Evolutionary conservation across 2,329 filamentous ascomycete genomes (phyloP).

Genomic region (Pseudogymnoascus verrucosus): DNA sequence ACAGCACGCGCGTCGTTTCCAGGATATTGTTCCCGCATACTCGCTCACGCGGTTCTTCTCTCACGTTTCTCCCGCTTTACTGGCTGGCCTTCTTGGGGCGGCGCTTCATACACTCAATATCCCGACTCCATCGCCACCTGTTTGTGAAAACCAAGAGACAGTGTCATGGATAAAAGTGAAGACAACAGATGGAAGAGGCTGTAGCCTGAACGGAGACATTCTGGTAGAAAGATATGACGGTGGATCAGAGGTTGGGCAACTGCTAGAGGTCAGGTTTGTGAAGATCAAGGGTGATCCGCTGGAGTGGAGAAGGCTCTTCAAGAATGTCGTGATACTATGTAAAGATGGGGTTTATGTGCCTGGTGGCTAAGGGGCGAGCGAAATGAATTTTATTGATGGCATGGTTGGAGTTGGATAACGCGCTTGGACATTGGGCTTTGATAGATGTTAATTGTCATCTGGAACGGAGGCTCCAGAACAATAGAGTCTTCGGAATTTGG

Average conservation of each 20-base stretch:
- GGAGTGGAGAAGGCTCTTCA: conserved; percentile 96
- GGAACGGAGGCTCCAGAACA: neutral
- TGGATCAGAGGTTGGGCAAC: conserved; percentile 29
- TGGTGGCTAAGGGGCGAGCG: conserved; percentile 15
- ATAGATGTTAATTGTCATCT: conserved; percentile 1
- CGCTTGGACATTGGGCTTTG: neutral
- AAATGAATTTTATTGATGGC: neutral
- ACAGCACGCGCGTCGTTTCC: conserved; percentile 79
- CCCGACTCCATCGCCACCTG: conserved; percentile 46
- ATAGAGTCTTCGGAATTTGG: neutral
- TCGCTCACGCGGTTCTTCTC: conserved; percentile 91
- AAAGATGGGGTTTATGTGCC: conserved; percentile 72
- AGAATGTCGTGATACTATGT: conserved; percentile 82
- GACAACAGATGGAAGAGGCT: conserved; percentile 63
- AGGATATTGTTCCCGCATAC: conserved; percentile 82
- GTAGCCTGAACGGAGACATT: conserved; percentile 67
- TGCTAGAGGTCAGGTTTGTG: conserved; percentile 81
- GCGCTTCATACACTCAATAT: conserved; percentile 81
- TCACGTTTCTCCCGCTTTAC: conserved; percentile 61
- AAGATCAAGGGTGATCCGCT: conserved; percentile 94
- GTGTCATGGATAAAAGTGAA: conserved; percentile 57
- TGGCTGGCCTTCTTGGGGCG: conserved; percentile 72
- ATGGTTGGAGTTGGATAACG: conserved; percentile 1
- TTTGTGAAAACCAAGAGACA: conserved; percentile 39
- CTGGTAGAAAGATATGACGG: conserved; percentile 59